These are phyloP conservation scores for Taphrina sp. DNA, from an alignment of 1,139 yeast genomes.

Conservation along the genomic window DNA sequence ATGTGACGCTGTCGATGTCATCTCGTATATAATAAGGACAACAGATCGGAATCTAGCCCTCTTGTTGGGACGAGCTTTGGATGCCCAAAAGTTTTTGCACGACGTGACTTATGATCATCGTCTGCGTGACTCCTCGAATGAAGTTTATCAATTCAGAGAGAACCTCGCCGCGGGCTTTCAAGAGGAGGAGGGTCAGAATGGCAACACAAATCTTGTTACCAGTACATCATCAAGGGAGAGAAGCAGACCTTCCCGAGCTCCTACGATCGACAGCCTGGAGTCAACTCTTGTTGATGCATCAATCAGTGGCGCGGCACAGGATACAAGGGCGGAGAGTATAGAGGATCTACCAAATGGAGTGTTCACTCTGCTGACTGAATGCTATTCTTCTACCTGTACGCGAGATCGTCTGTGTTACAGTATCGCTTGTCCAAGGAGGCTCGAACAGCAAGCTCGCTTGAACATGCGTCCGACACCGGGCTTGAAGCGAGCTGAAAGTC, in stretches of 20 bases:
- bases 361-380: conserved; percentile 85
- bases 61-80: conserved; percentile 83
- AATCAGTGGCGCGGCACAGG: conserved; percentile 8
- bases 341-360: conserved; percentile 61
- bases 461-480: conserved; percentile 89
- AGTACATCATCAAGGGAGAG: conserved; percentile 5
- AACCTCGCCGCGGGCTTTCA: conserved; percentile 35
- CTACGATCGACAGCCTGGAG: conserved; percentile 29
- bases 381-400: conserved; percentile 95
- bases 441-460: conserved; percentile 91
- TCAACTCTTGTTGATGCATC: conserved; percentile 18
- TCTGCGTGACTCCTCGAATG: conserved; percentile 79
- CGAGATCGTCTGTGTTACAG: conserved; percentile 85
- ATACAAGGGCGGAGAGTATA: conserved; percentile 19
- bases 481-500: conserved; percentile 74
- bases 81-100: conserved; percentile 90
- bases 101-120: conserved; percentile 95
- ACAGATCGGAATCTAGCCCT: conserved; percentile 89
- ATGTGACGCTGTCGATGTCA: conserved; percentile 84
- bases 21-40: conserved; percentile 79
- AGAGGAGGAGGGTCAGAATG: conserved; percentile 34
- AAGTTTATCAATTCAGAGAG: conserved; percentile 80
- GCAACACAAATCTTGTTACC: conserved; percentile 21
- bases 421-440: conserved; percentile 93
- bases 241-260: conserved; percentile 25